Base-by-base conservation (phyloP, 2,329 filamentous ascomycete species). In the Davidsoniella neocaledoniae region DNA sequence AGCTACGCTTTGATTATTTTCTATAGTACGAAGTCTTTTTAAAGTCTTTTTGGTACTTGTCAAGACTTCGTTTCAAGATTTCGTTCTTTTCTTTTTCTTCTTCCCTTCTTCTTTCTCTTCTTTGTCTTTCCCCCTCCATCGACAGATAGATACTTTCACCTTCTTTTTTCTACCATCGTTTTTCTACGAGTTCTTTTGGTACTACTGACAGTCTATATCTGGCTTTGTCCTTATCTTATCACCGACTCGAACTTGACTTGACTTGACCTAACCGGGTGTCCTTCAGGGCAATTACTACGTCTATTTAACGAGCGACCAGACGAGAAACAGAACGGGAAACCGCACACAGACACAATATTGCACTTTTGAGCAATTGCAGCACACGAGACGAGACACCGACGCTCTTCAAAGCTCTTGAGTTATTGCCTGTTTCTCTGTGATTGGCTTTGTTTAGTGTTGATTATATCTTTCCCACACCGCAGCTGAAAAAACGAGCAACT, bases 251-350 rank as follows among this genome's bases (percentile, higher is more conserved):
- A 48, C 12, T 23, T 49, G 38, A 41, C 10, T 16, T 25, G 19
- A n/a, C 14, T 43, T 25, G n/a, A 36, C 17, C 17, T 8, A 21
- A 21, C 29, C 38, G 49, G 43, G 23, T 41, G 48, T 33, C 57
- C 58, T 47, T 49, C 56, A 56, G 60, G 40, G 42, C 36, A 53
- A 26, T 23, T 23, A 43, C 38, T 17, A 12, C 12, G 4, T 29
- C 25, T 29, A 51, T 54, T 52, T 52, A 44, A 49, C 48, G 41
- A 41, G 43, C 42, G 49, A 41, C 43, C 36, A 46, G 49, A 50
- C 49, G 49, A 50, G 44, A 46, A 17, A 39, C 29, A 23, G 16
- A 46, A 25, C 17, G n/a, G 21, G 21, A 33, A 12, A 33, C 8
- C 29, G 3, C 29, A 33, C 29, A 33, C 29, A 33, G 29, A 33